phyloP scores from a whole-genome alignment of 371 early-diverging fungal genomes.

The Haplosporangium sp. region DNA sequence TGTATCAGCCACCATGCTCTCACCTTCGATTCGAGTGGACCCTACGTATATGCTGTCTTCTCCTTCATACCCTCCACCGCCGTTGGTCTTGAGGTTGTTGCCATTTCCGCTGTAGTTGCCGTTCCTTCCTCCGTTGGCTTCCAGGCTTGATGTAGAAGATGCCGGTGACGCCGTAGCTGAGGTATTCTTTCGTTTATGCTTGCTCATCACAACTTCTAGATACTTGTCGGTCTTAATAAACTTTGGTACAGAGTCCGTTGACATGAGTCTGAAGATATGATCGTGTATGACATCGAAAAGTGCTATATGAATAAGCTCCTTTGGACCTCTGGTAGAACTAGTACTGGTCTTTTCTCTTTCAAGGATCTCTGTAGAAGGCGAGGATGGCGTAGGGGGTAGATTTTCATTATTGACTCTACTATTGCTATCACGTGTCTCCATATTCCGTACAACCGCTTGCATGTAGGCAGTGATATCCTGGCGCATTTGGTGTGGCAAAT shows the following conservation, averaged over 20 bases:
- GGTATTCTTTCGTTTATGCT: slow-evolving; percentile 32
- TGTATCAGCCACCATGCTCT: slow-evolving; percentile 28
- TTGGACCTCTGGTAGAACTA: background rate
- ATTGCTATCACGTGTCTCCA: slow-evolving; percentile 21
- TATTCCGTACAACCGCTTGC: slow-evolving; percentile 49
- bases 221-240: slow-evolving; percentile 79
- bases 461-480: slow-evolving; percentile 47
- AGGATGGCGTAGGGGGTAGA: slow-evolving; percentile 6
- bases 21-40: slow-evolving; percentile 46
- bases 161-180: background rate
- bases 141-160: background rate
- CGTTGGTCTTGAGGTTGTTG: background rate
- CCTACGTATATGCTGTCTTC: slow-evolving; percentile 4
- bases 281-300: slow-evolving; percentile 75
- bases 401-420: background rate
- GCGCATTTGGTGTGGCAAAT: slow-evolving; percentile 50
- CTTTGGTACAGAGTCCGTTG: slow-evolving; percentile 85
- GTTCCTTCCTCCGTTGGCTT: background rate
- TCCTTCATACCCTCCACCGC: slow-evolving; percentile 3
- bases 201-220: slow-evolving; percentile 50
- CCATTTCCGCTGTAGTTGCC: slow-evolving; percentile 1
- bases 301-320: slow-evolving; percentile 61
- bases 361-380: slow-evolving; percentile 1
- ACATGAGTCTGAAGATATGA: slow-evolving; percentile 81
- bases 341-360: background rate